Evolutionary conservation across 768 basidiomycete species (phyloP), one percentile per base, ranked within the genome.

Genomic region (Rhodosporidiobolus sp.): DNA sequence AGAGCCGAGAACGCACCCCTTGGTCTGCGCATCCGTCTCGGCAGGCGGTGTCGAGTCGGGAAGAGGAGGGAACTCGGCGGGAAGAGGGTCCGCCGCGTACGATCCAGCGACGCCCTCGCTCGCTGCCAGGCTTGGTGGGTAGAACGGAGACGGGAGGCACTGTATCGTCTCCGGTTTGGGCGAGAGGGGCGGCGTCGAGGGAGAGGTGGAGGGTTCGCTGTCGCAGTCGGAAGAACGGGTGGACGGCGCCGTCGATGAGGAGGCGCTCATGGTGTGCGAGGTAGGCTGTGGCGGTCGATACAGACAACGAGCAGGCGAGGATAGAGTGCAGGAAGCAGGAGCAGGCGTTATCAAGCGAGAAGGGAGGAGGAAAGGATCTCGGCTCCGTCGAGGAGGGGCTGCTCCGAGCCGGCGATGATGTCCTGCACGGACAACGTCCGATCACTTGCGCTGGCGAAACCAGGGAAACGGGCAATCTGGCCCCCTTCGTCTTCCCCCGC

Each of bases 141-240:
- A 70, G 61, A 74, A 74, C 5, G 73, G 73, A 16, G 68, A 74
- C 6, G 73, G 73, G 3, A 70, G 63, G 26, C 34, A 43, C 52
- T 56, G 50, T 26, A 16, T 56, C 35, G 32, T 6, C 14, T 22
- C 14, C 30, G 8, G 34, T 14, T 59, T 67, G 26, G 66, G 66
- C 34, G 66, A 60, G 8, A 35, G 38, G 11, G 56, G 57, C 11
- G 66, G 49, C 2, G 66, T 67, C 38, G 66, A 59, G 17, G 66
- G 66, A 38, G 48, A 7, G 3, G 66, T 67, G 14, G 66, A 67
- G n/a, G 59, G 32, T 2, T 49, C 26, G 12, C 58, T 53, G 1
- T 32, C 58, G 16, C 57, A 53, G n/a, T 52, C 57, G 46, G 66
- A 67, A 26, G 53, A 56, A 6, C 14, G 38, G 38, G 38, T 14